Percentiles rank a stretch among this genome's conserved stretches.
Conservation (phyloP, 2,329 filamentous ascomycete genomes). For the Thielaviopsis euricoi region DNA sequence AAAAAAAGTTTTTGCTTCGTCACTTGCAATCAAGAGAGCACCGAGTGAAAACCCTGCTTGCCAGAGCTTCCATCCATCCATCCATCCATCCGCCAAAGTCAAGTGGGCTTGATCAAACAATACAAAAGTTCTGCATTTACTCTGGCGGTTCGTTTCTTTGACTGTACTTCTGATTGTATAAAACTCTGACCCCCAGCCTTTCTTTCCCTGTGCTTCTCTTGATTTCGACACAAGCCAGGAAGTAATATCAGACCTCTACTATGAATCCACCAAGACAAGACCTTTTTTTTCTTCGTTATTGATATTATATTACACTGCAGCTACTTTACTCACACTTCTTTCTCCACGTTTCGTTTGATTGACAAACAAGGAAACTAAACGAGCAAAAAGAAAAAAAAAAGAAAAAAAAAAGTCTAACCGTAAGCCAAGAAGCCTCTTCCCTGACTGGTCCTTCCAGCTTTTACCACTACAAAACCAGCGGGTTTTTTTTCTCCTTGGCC, state of each 20-base stretch:
- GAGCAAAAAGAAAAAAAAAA: background rate
- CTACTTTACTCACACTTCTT: background rate
- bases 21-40: too few species aligned
- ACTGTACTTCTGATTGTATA: background rate
- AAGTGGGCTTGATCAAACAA: background rate
- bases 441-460: background rate
- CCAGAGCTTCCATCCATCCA: background rate
- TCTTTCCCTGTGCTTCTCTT: background rate
- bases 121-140: background rate
- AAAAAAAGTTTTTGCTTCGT: background rate
- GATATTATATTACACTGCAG: background rate
- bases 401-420: background rate
- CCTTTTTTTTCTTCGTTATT: too few species aligned
- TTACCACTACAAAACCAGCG: background rate
- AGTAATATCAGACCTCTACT: background rate
- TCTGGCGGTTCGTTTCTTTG: too few species aligned
- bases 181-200: background rate
- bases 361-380: background rate
- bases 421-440: background rate
- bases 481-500: background rate
- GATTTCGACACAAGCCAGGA: background rate
- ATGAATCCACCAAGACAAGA: background rate
- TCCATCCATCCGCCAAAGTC: too few species aligned
- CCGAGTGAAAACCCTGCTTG: too few species aligned
- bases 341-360: background rate